Base-by-base conservation (phyloP, 108 stramenopile genomes). In the Mayamaea pseudoterrestris region DNA sequence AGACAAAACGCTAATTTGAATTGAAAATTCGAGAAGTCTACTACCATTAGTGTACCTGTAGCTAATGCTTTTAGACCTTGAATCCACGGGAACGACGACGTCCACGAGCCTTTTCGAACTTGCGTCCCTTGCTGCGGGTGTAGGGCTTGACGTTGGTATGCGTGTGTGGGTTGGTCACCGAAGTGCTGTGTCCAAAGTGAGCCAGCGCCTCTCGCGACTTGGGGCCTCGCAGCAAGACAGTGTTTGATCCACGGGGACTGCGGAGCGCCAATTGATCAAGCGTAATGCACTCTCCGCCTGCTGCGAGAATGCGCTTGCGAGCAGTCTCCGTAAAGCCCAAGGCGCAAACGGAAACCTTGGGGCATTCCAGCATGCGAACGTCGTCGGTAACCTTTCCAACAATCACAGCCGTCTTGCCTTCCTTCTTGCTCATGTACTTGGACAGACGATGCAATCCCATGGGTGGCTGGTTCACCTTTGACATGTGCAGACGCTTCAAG, bases 41-140 rank as follows among this genome's bases (percentile, higher is more conserved):
- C 20, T 39, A 39, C 37, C 32, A 11, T 34, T 34, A 34, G 8
- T 39, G 3, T 39, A 18, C 16, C 20, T 39, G 20, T 18, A 39
- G 16, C 16, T 20, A 14, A 39, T 18, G 37, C 20, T 14, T 18
- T 83, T 94, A 93, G 27, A 97, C 87, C 91, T 97, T 96, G 94
- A 98, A 98, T 45, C 98, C 97, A 59, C 84, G 71, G 46, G 85
- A 90, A 41, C 73, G 65, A 83, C 98, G 94, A 61, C 97, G 95
- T 66, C 97, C 97, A 82, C 98, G 97, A 53, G 98, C 98, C 58
- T 77, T 77, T 83, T 99, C 98, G 82, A 99, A 99, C 76, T 99
- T 99, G 77, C 97, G 86, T 67, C 98, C 98, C 73, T 97, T 97
- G 72, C 83, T 77, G 64, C 95, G 91, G 47, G 95, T 93, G 63